phyloP scores from a whole-genome alignment of 768 basidiomycete species.

The Naganishia antarctica region DNA sequence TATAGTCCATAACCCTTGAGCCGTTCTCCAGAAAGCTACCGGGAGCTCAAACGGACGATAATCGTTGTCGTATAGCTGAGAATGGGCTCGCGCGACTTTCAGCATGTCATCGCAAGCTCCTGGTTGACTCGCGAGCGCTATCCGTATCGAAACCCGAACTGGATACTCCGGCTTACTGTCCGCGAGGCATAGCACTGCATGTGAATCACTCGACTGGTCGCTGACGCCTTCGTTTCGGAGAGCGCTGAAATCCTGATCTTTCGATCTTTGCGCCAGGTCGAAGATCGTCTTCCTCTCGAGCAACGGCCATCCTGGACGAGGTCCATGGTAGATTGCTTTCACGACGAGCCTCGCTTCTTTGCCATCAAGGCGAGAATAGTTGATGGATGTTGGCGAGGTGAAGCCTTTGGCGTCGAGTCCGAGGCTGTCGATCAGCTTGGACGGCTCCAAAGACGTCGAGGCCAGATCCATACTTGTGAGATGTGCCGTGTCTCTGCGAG shows the following conservation, averaged over 20 bases:
- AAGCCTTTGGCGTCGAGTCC: background rate
- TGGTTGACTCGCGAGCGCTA: background rate
- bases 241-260: background rate
- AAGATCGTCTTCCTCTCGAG: background rate
- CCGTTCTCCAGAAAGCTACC: constrained; percentile 10
- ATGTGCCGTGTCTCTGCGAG: too few relatives aligned
- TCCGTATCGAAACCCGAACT: background rate
- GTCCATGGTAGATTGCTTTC: constrained; percentile 2
- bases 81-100: background rate
- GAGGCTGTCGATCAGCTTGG: background rate
- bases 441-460: background rate
- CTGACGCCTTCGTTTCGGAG: background rate
- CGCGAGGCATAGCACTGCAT: background rate
- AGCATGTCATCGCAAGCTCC: constrained; percentile 18
- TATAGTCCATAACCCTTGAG: constrained; percentile 16
- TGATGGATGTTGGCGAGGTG: background rate
- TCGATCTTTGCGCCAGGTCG: background rate
- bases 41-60: constrained; percentile 7
- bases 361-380: background rate
- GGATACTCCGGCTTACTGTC: constrained; percentile 2
- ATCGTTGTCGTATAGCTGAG: constrained; percentile 8
- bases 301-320: constrained; percentile 9
- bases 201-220: too few relatives aligned
- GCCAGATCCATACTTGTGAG: background rate
- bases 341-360: constrained; percentile 8